These are phyloP conservation scores for Scleroderma bovista DNA, from an alignment of 768 basidiomycete genomes.

Conservation along the genomic window DNA sequence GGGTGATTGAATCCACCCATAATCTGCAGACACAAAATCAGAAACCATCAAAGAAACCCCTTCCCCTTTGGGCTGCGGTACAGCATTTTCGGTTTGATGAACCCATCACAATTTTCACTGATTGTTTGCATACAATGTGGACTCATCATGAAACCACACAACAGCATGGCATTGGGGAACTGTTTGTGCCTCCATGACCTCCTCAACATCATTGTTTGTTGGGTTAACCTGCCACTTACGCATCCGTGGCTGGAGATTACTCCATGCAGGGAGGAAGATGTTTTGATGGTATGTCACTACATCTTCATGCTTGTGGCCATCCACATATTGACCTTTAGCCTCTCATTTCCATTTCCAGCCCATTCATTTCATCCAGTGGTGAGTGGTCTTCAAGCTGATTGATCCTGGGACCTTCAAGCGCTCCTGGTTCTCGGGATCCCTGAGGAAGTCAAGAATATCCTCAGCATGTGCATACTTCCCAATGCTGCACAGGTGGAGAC, in stretches of 20 bases:
- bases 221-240: too few species aligned
- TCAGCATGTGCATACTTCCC: conserved; percentile 20
- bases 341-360: conserved; percentile 9
- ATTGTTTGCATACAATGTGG: conserved; percentile 34
- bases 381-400: conserved; percentile 18
- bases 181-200: too few species aligned
- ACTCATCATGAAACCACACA: conserved; percentile 29
- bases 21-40: conserved; percentile 22
- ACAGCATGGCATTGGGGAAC: conserved; percentile 2
- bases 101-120: conserved; percentile 13
- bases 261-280: conserved; percentile 2
- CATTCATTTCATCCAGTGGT: conserved; percentile 13
- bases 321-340: conserved; percentile 21
- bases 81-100: conserved; percentile 7
- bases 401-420: conserved; percentile 9
- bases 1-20: conserved; percentile 10
- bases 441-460: conserved; percentile 17
- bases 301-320: conserved; percentile 30
- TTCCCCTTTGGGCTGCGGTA: conserved; percentile 5
- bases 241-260: too few species aligned
- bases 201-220: too few species aligned
- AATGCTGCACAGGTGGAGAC: conserved; percentile 4
- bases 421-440: conserved; percentile 4
- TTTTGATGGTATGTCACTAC: conserved; percentile 25
- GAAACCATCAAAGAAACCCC: conserved; percentile 22